A percentile compares a stretch with the other conserved stretches of the same genome.
phyloP scores from a whole-genome alignment of 2,329 filamentous ascomycete species.

The Fusarium sp. region DNA sequence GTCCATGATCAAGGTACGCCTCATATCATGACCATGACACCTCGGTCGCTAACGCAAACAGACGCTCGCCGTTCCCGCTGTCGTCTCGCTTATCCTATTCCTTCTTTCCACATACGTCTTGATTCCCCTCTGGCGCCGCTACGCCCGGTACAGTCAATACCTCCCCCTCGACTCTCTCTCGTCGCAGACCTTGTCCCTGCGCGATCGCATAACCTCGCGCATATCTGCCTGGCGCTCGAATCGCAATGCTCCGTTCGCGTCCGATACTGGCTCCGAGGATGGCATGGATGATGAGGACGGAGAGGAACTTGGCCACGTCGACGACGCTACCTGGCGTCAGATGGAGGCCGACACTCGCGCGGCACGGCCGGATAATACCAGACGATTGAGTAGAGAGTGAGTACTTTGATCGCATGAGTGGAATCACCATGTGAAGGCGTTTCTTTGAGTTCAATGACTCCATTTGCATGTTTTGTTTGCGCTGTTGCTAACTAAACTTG shows the following conservation, averaged over 20 bases:
- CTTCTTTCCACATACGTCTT: slow-evolving; percentile 73
- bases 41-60: slow-evolving; percentile 50
- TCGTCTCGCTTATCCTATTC: slow-evolving; percentile 78
- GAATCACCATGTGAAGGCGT: not conserved
- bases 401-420: slow-evolving; percentile 40
- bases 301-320: slow-evolving; percentile 74
- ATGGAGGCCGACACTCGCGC: slow-evolving; percentile 52
- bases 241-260: slow-evolving; percentile 55
- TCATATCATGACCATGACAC: slow-evolving; percentile 23
- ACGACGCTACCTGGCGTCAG: slow-evolving; percentile 59
- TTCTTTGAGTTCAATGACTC: not conserved
- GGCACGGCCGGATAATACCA: slow-evolving; percentile 60
- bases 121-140: slow-evolving; percentile 76
- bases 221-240: slow-evolving; percentile 59
- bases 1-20: slow-evolving; percentile 52
- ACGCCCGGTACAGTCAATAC: slow-evolving; percentile 80
- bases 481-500: slow-evolving; percentile 27
- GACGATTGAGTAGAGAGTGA: slow-evolving; percentile 80
- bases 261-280: slow-evolving; percentile 57
- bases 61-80: slow-evolving; percentile 77
- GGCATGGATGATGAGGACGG: slow-evolving; percentile 70
- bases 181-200: slow-evolving; percentile 66
- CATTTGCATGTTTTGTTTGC: not conserved
- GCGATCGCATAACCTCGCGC: slow-evolving; percentile 59
- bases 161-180: slow-evolving; percentile 75